Percentiles rank a stretch among this genome's conserved stretches.
Evolutionary conservation across 1,284 basidiomycete species (phyloP).

Genomic region (Irpex rosettiformis): DNA sequence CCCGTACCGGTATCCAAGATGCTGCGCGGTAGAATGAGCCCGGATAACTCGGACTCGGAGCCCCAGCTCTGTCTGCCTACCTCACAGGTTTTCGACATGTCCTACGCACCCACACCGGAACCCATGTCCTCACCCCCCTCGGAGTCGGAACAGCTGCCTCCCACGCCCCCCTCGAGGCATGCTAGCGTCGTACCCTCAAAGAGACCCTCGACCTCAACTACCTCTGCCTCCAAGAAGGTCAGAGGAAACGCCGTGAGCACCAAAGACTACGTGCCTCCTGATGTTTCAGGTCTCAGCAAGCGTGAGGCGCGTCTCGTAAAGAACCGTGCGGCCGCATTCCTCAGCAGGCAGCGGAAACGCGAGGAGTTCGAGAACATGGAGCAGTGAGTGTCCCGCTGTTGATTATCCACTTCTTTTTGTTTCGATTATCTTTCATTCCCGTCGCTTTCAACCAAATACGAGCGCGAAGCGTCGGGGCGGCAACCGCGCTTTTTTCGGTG

Average conservation of each 20-base stretch:
- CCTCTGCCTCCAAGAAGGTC: constrained; percentile 49
- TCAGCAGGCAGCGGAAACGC: constrained; percentile 85
- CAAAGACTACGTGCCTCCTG: constrained; percentile 85
- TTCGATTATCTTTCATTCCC: constrained; percentile 23
- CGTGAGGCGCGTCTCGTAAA: constrained; percentile 88
- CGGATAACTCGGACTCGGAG: constrained; percentile 43
- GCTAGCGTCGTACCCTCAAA: constrained; percentile 16
- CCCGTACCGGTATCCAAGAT: constrained; percentile 43
- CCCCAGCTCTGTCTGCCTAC: constrained; percentile 61
- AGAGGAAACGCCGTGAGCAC: constrained; percentile 63
- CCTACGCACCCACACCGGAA: constrained; percentile 40
- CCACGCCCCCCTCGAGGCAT: constrained; percentile 28
- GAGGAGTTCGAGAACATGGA: constrained; percentile 92
- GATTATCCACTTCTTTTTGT: no score
- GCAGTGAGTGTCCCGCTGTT: constrained; percentile 64
- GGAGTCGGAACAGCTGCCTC: constrained; percentile 26
- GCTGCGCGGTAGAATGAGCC: constrained; percentile 43
- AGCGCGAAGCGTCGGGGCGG: not conserved
- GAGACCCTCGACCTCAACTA: constrained; percentile 21
- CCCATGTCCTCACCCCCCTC: constrained; percentile 31
- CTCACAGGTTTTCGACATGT: constrained; percentile 66
- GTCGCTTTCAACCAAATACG: not conserved
- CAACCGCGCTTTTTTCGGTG: constrained; percentile 2
- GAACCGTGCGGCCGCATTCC: constrained; percentile 88
- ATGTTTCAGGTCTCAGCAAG: constrained; percentile 84